phyloP scores from a whole-genome alignment of 371 early-diverging fungal genomes.

The Actinomucor elegans region DNA sequence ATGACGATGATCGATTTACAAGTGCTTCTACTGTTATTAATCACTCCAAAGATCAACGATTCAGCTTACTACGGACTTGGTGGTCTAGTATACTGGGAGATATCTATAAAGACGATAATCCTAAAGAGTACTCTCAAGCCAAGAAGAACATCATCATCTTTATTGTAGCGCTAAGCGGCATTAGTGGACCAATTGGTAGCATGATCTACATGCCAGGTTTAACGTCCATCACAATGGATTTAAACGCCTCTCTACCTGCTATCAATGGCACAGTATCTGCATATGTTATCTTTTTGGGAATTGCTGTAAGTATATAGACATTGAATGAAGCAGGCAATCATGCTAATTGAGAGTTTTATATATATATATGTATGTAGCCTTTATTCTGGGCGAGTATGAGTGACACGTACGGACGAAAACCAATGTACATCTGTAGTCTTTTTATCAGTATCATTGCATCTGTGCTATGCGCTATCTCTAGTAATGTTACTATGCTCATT shows the following conservation, averaged over 20 bases:
- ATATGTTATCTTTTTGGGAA: constrained; percentile 30
- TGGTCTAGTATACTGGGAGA: constrained; percentile 1
- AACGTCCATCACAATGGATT: constrained; percentile 21
- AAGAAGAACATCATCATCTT: constrained; percentile 34
- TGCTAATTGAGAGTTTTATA: too few species aligned
- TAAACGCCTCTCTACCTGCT: constrained; percentile 21
- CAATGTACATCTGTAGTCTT: constrained; percentile 59
- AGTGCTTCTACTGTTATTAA: background rate
- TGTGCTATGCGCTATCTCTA: constrained; percentile 59
- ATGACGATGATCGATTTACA: constrained; percentile 1
- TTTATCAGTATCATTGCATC: constrained; percentile 56
- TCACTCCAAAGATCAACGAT: background rate
- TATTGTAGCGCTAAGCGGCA: constrained; percentile 17
- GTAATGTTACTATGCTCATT: constrained; percentile 49
- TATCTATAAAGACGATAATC: constrained; percentile 24
- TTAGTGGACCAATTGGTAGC: constrained; percentile 31
- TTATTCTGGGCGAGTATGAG: constrained; percentile 67
- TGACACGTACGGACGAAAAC: constrained; percentile 59
- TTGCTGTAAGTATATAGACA: constrained; percentile 17
- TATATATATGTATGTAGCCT: constrained; percentile 24
- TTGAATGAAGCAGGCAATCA: too few species aligned
- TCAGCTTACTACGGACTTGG: background rate
- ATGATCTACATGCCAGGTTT: constrained; percentile 45
- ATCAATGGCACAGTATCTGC: constrained; percentile 36
- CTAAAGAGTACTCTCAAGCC: constrained; percentile 24